Base-by-base conservation (phyloP, 1,284 basidiomycete species). In the Agroathelia rolfsii region DNA sequence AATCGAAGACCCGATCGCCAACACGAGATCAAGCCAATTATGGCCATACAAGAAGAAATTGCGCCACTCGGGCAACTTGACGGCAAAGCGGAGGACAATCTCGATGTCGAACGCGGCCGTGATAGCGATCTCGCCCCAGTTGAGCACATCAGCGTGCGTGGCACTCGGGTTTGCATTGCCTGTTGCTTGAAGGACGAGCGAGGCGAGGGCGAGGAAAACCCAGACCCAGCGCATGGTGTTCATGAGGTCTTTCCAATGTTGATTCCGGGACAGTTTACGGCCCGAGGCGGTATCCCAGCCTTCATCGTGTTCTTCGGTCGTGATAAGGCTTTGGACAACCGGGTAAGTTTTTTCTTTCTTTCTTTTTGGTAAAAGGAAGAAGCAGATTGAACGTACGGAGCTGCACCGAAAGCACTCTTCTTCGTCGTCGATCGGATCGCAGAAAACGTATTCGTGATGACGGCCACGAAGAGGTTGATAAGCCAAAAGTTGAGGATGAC, bases 361-460 rank as follows among this genome's bases (percentile, higher is more conserved):
- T n/a, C n/a, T n/a, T n/a, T n/a, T 16, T 16, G 15, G 31, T 6
- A 13, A 13, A 11, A 37, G 23, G 25, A 24, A n/a, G 13, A 17
- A 24, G 20, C n/a, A n/a, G n/a, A n/a, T 16, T 29, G 25, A 13
- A 58, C 62, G 38, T 45, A 78, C 81, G 68, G 62, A 13, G 72
- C 73, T 24, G 88, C 89, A 35, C 87, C 88, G 51, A 97, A 98
- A 0, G 94, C 94, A 53, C 88, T 93, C 53, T 82, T 84, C 53
- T 85, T 78, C 2, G 93, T 97, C 46, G 88, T 79, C 5, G 79
- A 72, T 13, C 89, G 71, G 41, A 97, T 94, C 10, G 84, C 86
- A 15, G 79, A 80, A 55, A 98, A 98, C 0, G 88, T 90, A 53
- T 92, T 89, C 26, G 92, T 92, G 45, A 97, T 95, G 26, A 97